Percentiles rank a stretch among this genome's conserved stretches.
Conservation (phyloP, 305 asterid genomes). For the Solanum hybrid region DNA sequence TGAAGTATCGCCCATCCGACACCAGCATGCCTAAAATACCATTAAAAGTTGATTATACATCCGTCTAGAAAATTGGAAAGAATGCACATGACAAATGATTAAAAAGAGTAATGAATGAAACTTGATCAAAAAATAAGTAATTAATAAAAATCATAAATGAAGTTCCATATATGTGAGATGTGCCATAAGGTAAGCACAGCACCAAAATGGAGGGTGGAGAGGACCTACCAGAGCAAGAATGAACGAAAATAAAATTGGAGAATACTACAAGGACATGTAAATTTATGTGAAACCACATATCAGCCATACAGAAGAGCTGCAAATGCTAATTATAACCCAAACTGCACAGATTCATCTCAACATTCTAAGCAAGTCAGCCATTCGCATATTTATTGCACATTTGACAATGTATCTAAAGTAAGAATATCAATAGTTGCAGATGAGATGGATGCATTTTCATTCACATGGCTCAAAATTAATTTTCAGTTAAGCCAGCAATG, state of each 20-base stretch:
- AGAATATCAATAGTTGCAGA: not conserved
- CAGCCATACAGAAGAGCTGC: not conserved
- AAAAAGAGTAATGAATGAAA: not conserved
- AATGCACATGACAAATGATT: not conserved
- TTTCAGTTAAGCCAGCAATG: not conserved
- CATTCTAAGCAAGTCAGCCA: not conserved
- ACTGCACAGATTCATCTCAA: not conserved
- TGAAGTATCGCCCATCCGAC: slow-evolving; percentile 64
- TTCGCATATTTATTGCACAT: not conserved
- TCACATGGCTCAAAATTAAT: not conserved
- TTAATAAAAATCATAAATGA: not conserved
- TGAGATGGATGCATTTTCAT: not conserved
- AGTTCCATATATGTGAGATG: not conserved
- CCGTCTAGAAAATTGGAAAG: not conserved
- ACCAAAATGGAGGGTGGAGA: not conserved
- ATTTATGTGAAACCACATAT: not conserved
- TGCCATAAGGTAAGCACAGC: not conserved
- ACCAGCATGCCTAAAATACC: slow-evolving; percentile 76
- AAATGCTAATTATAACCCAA: not conserved
- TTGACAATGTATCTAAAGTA: not conserved
- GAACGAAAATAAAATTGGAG: not conserved
- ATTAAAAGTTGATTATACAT: slow-evolving; percentile 3
- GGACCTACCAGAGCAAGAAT: not conserved
- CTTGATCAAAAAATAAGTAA: not conserved
- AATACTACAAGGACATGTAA: not conserved